Evolutionary conservation across 1,284 basidiomycete species (phyloP).

Genomic region (Cryptococcus amylolentus): DNA sequence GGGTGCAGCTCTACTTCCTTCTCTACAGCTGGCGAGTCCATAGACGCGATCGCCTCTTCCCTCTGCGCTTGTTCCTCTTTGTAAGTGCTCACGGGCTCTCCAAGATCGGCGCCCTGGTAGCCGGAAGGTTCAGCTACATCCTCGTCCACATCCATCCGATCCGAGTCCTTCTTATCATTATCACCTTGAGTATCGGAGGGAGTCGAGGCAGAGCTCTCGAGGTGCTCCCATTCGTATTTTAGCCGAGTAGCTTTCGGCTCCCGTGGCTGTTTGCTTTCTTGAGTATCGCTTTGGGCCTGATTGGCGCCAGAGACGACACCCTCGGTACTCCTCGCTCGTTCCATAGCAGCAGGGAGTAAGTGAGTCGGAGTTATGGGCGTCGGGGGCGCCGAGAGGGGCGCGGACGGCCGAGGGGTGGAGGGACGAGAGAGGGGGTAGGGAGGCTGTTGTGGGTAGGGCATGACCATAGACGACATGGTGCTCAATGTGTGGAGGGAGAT

Average conservation of each 20-base stretch:
- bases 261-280: constrained; percentile 13
- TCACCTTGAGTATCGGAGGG: background rate
- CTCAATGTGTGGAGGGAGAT: background rate
- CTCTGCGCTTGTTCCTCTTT: background rate
- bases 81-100: background rate
- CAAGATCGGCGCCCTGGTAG: background rate
- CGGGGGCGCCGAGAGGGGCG: constrained; percentile 42
- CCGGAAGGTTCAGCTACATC: background rate
- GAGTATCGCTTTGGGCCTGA: constrained; percentile 1
- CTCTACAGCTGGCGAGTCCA: background rate
- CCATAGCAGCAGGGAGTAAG: constrained; percentile 36
- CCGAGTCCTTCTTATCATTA: constrained; percentile 12
- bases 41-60: background rate
- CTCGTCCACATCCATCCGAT: constrained; percentile 25
- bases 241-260: constrained; percentile 23
- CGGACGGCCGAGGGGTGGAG: constrained; percentile 18
- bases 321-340: constrained; percentile 42
- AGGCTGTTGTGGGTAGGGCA: constrained; percentile 23
- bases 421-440: constrained; percentile 17
- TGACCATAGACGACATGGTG: constrained; percentile 26
- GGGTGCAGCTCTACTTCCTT: constrained; percentile 1
- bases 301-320: constrained; percentile 18
- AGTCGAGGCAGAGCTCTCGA: constrained; percentile 1
- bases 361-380: constrained; percentile 46
- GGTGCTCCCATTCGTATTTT: constrained; percentile 16